Conservation (phyloP, 768 basidiomycete species). For the Leccinellum albellum region DNA sequence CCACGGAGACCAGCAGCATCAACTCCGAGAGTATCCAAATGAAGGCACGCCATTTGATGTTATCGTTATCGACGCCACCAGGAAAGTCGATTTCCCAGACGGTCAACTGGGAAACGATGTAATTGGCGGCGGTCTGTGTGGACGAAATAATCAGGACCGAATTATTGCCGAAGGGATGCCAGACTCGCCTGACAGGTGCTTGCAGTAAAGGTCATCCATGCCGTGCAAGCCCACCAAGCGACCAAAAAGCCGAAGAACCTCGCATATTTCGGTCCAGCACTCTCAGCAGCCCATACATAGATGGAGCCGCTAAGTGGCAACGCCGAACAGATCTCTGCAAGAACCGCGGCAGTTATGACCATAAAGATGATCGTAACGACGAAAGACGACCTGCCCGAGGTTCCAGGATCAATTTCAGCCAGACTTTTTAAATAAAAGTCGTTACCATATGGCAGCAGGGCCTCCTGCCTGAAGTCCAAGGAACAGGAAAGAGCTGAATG, state of each 20-base stretch:
- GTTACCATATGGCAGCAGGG: conserved; percentile 78
- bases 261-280: conserved; percentile 82
- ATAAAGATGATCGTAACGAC: conserved; percentile 80
- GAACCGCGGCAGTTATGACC: conserved; percentile 80
- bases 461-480: conserved; percentile 82
- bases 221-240: conserved; percentile 91
- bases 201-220: conserved; percentile 95
- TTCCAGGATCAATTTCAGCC: conserved; percentile 9
- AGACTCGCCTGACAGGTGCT: conserved; percentile 75
- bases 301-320: conserved; percentile 86
- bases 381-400: conserved; percentile 70
- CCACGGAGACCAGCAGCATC: conserved; percentile 64
- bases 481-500: conserved; percentile 66
- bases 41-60: conserved; percentile 82
- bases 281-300: conserved; percentile 93
- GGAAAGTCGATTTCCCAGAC: conserved; percentile 83
- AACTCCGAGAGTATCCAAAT: conserved; percentile 81
- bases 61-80: conserved; percentile 65
- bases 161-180: background rate
- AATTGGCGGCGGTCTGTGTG: conserved; percentile 81
- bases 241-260: conserved; percentile 87
- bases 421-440: background rate
- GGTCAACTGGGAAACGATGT: conserved; percentile 77
- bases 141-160: background rate
- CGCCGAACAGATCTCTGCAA: conserved; percentile 90